Conservation (phyloP, 2,329 filamentous ascomycete species). For the Rhexocercosporidium sp. region DNA sequence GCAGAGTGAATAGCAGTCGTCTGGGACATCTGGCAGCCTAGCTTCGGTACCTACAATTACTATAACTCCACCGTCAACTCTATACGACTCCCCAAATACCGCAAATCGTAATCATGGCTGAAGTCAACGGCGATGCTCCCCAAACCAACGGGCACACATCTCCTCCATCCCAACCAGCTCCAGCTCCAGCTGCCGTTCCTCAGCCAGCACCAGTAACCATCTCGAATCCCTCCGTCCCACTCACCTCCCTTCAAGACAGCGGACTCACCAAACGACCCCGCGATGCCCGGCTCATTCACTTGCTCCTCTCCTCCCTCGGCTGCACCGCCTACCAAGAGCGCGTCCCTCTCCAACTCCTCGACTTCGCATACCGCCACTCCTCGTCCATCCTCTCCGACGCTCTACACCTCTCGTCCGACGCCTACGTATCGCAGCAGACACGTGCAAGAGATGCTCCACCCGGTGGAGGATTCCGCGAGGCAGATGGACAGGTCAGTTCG, state of each 20-base stretch:
- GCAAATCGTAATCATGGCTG: constrained; percentile 33
- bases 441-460: constrained; percentile 42
- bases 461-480: constrained; percentile 39
- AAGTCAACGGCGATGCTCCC: constrained; percentile 43
- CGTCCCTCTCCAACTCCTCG: constrained; percentile 80
- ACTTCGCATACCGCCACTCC: constrained; percentile 86
- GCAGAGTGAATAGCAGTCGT: background rate
- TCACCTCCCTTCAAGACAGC: constrained; percentile 41
- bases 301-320: constrained; percentile 78
- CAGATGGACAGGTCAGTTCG: constrained; percentile 56
- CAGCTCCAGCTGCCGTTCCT: constrained; percentile 19
- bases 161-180: constrained; percentile 30
- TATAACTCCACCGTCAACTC: background rate
- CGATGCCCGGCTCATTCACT: constrained; percentile 79
- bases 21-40: background rate
- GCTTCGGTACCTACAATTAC: no score
- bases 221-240: constrained; percentile 38
- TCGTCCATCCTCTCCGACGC: constrained; percentile 73
- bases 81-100: background rate
- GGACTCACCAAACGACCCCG: constrained; percentile 63
- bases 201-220: constrained; percentile 20
- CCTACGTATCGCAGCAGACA: constrained; percentile 57
- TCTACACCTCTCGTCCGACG: constrained; percentile 70
- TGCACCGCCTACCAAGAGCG: constrained; percentile 82
- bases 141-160: constrained; percentile 60